Conservation (phyloP, 2,329 filamentous ascomycete species). For the Colletotrichum sublineola region DNA sequence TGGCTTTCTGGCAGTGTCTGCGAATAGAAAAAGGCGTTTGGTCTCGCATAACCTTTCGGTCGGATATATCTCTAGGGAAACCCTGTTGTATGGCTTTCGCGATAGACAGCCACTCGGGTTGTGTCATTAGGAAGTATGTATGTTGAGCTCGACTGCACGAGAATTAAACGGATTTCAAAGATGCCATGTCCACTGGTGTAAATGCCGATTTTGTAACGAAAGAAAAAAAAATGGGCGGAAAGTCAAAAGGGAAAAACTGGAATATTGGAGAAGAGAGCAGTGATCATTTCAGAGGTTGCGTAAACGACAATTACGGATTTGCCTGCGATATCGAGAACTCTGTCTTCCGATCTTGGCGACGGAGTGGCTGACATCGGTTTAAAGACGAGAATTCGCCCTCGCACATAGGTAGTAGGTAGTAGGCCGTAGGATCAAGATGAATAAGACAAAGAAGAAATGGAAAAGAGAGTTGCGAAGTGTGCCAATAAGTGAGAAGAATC, state of each 20-base stretch:
- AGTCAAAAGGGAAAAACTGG: background rate
- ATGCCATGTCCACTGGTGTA: too few relatives aligned
- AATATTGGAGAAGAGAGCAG: background rate
- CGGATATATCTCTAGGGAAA: slow-evolving; percentile 14
- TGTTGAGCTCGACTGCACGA: slow-evolving; percentile 19
- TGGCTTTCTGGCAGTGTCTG: slow-evolving; percentile 21
- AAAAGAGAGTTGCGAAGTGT: too few relatives aligned
- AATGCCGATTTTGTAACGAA: background rate
- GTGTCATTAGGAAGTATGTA: slow-evolving; percentile 12
- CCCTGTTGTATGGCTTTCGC: slow-evolving; percentile 18
- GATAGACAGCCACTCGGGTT: slow-evolving; percentile 12
- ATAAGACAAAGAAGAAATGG: background rate
- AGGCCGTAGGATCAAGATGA: too few relatives aligned
- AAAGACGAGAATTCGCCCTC: background rate
- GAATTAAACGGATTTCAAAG: slow-evolving; percentile 14
- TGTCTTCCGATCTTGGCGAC: too few relatives aligned
- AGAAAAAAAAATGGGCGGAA: background rate
- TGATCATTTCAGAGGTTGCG: background rate
- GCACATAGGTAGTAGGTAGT: background rate
- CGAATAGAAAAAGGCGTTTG: slow-evolving; percentile 41
- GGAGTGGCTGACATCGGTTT: background rate
- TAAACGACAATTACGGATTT: background rate
- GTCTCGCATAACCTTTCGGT: slow-evolving; percentile 28
- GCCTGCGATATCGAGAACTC: background rate
- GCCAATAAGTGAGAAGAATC: background rate